Evolutionary conservation across 2,329 filamentous ascomycete species (phyloP).

Genomic region (Onygenales sp.): DNA sequence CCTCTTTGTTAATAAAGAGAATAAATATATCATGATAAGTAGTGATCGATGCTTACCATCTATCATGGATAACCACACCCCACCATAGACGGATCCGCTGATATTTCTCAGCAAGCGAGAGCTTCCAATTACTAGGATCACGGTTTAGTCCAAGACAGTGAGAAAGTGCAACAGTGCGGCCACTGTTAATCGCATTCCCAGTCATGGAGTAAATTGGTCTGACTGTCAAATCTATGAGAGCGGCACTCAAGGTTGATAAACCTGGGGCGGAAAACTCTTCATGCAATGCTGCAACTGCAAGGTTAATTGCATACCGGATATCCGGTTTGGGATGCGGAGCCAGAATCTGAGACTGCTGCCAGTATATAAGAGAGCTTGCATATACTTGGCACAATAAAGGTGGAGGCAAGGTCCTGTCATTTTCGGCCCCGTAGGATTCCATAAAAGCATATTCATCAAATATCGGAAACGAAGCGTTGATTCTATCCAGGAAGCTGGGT

Average conservation of each 20-base stretch:
- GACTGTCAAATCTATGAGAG: conserved; percentile 51
- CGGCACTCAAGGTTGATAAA: conserved; percentile 48
- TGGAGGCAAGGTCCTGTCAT: conserved; percentile 43
- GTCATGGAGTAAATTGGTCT: conserved; percentile 52
- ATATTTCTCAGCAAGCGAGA: conserved; percentile 42
- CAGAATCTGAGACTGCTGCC: conserved; percentile 41
- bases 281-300: conserved; percentile 51
- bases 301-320: conserved; percentile 52
- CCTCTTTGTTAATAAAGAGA: neutral
- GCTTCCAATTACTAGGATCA: conserved; percentile 45
- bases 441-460: conserved; percentile 48
- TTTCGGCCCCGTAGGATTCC: conserved; percentile 37
- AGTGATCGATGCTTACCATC: conserved; percentile 31
- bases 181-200: conserved; percentile 47
- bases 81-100: conserved; percentile 47
- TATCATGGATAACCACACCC: conserved; percentile 48
- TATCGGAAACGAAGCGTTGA: conserved; percentile 53
- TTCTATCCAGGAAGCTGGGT: conserved; percentile 45
- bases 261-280: conserved; percentile 51
- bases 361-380: conserved; percentile 50
- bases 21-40: neutral
- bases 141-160: conserved; percentile 49
- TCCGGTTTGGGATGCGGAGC: conserved; percentile 44
- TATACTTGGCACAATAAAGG: conserved; percentile 50
- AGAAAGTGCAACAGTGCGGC: conserved; percentile 44